These are phyloP conservation scores for Cenchrus fungigraminus DNA, from an alignment of 176 grass and related monocot species.

Conservation along the genomic window DNA sequence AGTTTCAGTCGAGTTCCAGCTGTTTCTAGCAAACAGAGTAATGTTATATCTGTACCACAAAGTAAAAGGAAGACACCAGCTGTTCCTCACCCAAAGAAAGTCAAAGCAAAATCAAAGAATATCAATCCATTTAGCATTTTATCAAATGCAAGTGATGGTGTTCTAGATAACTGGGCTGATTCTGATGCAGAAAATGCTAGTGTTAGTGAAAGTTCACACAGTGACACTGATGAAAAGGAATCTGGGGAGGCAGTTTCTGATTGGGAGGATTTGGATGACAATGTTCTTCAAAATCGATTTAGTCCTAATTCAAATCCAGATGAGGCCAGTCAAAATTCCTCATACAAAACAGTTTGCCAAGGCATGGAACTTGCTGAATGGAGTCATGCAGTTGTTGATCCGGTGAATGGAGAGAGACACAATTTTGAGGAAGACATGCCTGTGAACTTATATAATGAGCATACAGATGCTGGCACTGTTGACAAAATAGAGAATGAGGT, in stretches of 20 bases:
- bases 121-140: conserved; percentile 54
- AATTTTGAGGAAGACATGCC: conserved; percentile 30
- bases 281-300: conserved; percentile 34
- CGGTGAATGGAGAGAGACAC: conserved; percentile 33
- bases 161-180: conserved; percentile 40
- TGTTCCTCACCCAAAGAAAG: conserved; percentile 30
- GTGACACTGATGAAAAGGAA: conserved; percentile 47
- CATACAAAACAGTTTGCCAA: conserved; percentile 45
- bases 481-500: conserved; percentile 25
- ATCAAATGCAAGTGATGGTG: conserved; percentile 33
- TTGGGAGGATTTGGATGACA: conserved; percentile 64
- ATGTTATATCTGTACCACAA: conserved; percentile 17
- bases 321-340: conserved; percentile 40
- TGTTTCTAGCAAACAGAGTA: conserved; percentile 36
- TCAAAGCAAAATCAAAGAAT: conserved; percentile 14
- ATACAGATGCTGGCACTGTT: conserved; percentile 13
- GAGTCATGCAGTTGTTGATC: conserved; percentile 20
- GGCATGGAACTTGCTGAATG: conserved; percentile 31
- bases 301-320: conserved; percentile 30
- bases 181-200: conserved; percentile 42
- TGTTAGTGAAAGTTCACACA: conserved; percentile 6
- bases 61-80: conserved; percentile 43
- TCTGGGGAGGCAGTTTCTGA: conserved; percentile 48
- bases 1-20: conserved; percentile 43
- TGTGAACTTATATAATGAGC: conserved; percentile 37